These are phyloP conservation scores for Penicillium flavigenum DNA, from an alignment of 495 filamentous ascomycete genomes.

Conservation along the genomic window DNA sequence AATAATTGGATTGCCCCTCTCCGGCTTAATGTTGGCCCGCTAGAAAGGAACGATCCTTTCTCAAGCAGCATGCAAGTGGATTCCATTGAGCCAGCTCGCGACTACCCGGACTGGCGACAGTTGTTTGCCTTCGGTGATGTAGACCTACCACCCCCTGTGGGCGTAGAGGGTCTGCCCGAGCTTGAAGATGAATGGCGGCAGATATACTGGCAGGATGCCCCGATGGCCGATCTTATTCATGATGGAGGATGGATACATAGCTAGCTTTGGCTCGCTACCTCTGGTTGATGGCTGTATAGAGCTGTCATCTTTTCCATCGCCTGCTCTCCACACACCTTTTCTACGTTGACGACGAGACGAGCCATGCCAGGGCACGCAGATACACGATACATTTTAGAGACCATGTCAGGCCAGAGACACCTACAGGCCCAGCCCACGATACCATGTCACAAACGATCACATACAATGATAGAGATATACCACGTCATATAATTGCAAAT, in stretches of 20 bases:
- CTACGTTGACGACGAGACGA: slow-evolving; percentile 28
- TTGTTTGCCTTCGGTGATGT: slow-evolving; percentile 47
- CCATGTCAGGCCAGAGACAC: slow-evolving; percentile 8
- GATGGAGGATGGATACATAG: slow-evolving; percentile 44
- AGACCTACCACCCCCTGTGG: slow-evolving; percentile 42
- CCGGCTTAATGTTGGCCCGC: slow-evolving; percentile 29
- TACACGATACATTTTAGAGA: slow-evolving; percentile 3
- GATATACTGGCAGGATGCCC: slow-evolving; percentile 49
- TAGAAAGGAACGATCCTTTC: slow-evolving; percentile 30
- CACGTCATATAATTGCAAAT: slow-evolving; percentile 23
- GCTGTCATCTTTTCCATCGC: background rate
- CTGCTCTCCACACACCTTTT: background rate
- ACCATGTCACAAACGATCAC: slow-evolving; percentile 27
- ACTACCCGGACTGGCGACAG: slow-evolving; percentile 48
- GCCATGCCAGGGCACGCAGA: slow-evolving; percentile 24
- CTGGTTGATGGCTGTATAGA: background rate
- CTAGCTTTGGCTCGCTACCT: slow-evolving; percentile 14
- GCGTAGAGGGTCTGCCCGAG: slow-evolving; percentile 42
- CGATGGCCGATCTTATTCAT: slow-evolving; percentile 46
- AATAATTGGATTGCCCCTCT: slow-evolving; percentile 42
- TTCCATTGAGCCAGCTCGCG: slow-evolving; percentile 37
- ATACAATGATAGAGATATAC: slow-evolving; percentile 28
- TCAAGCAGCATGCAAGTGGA: slow-evolving; percentile 33
- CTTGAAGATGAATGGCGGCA: slow-evolving; percentile 51
- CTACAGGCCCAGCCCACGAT: slow-evolving; percentile 20